Base-by-base conservation (phyloP, 495 filamentous ascomycete genomes). In the Jackrogersella multiformis region DNA sequence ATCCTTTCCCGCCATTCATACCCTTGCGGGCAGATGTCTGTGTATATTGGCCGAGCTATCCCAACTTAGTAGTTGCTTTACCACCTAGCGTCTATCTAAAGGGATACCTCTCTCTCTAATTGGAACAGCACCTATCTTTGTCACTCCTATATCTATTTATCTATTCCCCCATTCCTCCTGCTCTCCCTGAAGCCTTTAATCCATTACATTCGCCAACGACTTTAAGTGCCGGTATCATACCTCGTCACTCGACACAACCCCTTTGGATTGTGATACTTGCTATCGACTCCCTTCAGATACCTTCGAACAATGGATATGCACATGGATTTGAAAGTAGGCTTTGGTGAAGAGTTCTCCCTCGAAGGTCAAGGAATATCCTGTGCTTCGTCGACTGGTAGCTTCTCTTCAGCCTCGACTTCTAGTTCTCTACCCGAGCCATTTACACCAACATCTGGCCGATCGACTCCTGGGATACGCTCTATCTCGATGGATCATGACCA, bases 361-460 rank as follows among this genome's bases (percentile, higher is more conserved):
- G 60, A 70, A 44, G 46, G 42, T 34, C 72, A 76, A 5, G 8
- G 56, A 4, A 5, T 66, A 63, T 35, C 66, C n/a, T 75, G 64
- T 42, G 51, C 61, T 39, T 72, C 74, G 1, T 74, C 73, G 32
- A 62, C 56, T 6, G 68, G 70, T 42, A 71, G 69, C 49, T 73
- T 72, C 38, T 80, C 77, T 15, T 79, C 75, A 2, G 75, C 68
- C 5, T 73, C 77, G 26, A 74, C 75, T 12, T 39, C 68, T 21
- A 63, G 68, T 32, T 76, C 79, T 23, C 55, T 67, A 32, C 77
- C 72, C 30, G 76, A 74, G 23, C 74, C 78, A 4, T 79, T 70
- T 46, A 81, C 80, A 2, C 80, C 80, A 12, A 71, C 68, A 4
- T 81, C 79, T 45, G 75, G 76, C 23, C 69, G 63, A 57, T 74